Base-by-base conservation (phyloP, 192 early-diverging fungal species). In the Dispira parvispora region DNA sequence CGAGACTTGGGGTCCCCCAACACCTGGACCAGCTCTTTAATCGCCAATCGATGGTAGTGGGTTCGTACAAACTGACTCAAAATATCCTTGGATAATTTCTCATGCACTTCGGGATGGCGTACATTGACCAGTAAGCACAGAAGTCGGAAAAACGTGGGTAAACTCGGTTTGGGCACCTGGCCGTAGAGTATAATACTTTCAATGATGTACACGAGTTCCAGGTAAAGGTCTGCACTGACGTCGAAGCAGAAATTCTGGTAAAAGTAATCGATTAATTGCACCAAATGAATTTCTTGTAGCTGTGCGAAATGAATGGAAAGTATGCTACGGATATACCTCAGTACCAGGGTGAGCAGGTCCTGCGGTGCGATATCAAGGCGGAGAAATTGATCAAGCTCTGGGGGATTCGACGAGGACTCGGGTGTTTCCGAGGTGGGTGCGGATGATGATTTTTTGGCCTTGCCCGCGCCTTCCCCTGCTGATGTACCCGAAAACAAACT, bases 231-330 rank as follows among this genome's bases (percentile, higher is more conserved):
- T 12, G 58, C 20, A 12, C 58, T 20, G 43, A 32, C 43, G 42
- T 43, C 38, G 43, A 44, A 25, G 42, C n/a, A 21, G 38, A 61
- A 12, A 12, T 43, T 42, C 20, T 44, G 43, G 23, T 61, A 43
- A 45, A 61, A 61, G 43, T 61, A 61, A 32, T 61, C 43, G n/a
- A 61, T 43, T 21, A 61, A 44, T 25, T 61, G 58, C 43, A n/a
- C 43, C 14, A 61, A 18, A 6, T 61, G 58, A 21, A n/a, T 21
- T 25, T 45, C 43, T 14, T 38, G 58, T n/a, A 61, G 14, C 11
- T 32, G 32, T 0, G 58, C 12, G 43, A 43, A 61, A 25, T 61
- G 43, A 44, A 44, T 44, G 43, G 18, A 45, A 21, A 61, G 0
- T 8, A 44, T 45, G 42, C 44, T 42, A 21, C 42, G n/a, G 58